These are phyloP conservation scores for Trypanosoma boissoni DNA, from an alignment of 208 protist genomes.

Conservation along the genomic window DNA sequence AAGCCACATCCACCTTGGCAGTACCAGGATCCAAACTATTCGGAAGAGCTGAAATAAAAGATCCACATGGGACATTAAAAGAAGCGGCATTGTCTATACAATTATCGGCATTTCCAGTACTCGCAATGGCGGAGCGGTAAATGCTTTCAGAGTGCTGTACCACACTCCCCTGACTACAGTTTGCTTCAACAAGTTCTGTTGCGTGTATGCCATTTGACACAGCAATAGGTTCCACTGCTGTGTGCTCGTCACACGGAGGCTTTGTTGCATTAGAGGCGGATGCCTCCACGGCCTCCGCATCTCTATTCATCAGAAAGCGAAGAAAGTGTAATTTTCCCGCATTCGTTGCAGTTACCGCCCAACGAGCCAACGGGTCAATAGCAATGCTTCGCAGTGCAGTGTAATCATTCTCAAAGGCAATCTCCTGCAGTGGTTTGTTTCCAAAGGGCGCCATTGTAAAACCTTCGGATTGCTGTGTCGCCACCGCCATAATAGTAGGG, in stretches of 20 bases:
- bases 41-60: background rate
- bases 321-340: conserved; percentile 81
- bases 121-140: conserved; percentile 61
- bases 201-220: background rate
- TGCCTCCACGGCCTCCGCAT: conserved; percentile 25
- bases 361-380: conserved; percentile 65
- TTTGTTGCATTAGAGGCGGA: background rate
- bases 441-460: conserved; percentile 25
- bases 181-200: background rate
- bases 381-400: conserved; percentile 79
- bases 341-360: conserved; percentile 77
- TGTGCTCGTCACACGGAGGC: background rate
- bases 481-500: conserved; percentile 56
- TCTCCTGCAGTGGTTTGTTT: conserved; percentile 60
- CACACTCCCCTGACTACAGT: conserved; percentile 7
- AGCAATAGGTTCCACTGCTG: background rate
- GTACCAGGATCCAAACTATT: background rate
- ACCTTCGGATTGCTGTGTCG: conserved; percentile 16
- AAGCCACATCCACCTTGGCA: background rate
- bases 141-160: conserved; percentile 31
- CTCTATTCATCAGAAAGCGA: conserved; percentile 41
- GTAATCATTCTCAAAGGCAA: conserved; percentile 76
- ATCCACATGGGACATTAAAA: background rate
- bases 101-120: conserved; percentile 39
- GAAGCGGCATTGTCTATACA: background rate